phyloP scores from a whole-genome alignment of 1,139 yeast species.

The Hyphopichia pseudoburtonii region DNA sequence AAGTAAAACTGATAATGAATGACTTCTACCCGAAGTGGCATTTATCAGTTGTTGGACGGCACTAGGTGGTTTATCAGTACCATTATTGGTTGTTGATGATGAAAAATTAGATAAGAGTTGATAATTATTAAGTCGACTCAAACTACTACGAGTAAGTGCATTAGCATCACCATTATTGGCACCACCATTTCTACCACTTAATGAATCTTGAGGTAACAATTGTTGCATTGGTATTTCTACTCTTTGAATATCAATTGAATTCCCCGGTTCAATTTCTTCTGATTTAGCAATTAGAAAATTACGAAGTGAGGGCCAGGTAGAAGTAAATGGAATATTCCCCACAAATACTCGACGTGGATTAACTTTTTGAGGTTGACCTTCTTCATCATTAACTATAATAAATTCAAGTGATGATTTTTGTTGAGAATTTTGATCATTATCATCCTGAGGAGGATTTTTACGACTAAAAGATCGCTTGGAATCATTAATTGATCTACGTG shows the following conservation, averaged over 20 bases:
- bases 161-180: not conserved
- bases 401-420: conserved; percentile 11
- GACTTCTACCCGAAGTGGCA: not conserved
- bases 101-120: conserved; percentile 10
- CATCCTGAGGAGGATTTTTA: not conserved
- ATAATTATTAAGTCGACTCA: conserved; percentile 9
- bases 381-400: conserved; percentile 24
- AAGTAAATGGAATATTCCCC: conserved; percentile 58
- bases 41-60: too few relatives aligned
- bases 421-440: too few relatives aligned
- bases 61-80: too few relatives aligned
- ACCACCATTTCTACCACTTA: too few relatives aligned
- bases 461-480: too few relatives aligned
- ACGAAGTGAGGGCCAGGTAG: conserved; percentile 58
- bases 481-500: too few relatives aligned
- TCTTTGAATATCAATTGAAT: conserved; percentile 36
- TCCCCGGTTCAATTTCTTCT: conserved; percentile 28
- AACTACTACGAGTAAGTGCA: conserved; percentile 1
- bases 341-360: conserved; percentile 46
- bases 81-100: not conserved
- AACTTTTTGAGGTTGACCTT: conserved; percentile 31
- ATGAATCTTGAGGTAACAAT: too few relatives aligned
- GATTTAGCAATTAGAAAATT: conserved; percentile 42
- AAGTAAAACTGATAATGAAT: not conserved
- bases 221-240: conserved; percentile 58